Evolutionary conservation across 2,329 filamentous ascomycete species (phyloP).

Genomic region (Volutella citrinella): DNA sequence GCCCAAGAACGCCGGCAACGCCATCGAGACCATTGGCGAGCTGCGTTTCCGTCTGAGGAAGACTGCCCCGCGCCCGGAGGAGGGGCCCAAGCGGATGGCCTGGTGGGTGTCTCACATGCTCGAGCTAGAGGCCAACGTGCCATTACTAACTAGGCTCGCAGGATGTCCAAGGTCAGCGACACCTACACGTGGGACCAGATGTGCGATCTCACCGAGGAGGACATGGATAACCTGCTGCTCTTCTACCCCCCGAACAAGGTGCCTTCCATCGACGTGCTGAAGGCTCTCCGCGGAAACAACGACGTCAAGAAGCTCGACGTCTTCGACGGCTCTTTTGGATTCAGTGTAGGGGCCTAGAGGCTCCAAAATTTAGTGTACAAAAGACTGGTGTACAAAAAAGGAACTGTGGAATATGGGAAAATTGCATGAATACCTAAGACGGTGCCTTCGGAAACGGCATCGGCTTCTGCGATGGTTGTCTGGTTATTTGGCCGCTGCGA

Average conservation of each 20-base stretch:
- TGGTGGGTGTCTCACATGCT: constrained; percentile 63
- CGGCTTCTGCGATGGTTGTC: too few species aligned
- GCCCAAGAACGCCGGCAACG: constrained; percentile 76
- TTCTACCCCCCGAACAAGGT: constrained; percentile 63
- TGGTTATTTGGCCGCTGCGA: too few species aligned
- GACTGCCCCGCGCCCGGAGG: constrained; percentile 67
- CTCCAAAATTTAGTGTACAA: too few species aligned
- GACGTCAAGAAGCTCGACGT: constrained; percentile 47
- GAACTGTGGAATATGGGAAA: too few species aligned
- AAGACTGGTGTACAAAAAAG: too few species aligned
- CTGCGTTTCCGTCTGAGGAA: constrained; percentile 76
- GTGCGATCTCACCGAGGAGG: constrained; percentile 75
- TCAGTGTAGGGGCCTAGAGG: constrained; percentile 46
- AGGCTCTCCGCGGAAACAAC: constrained; percentile 48
- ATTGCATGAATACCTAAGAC: too few species aligned
- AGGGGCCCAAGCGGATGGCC: constrained; percentile 84
- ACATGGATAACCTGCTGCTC: constrained; percentile 79
- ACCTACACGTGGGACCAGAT: constrained; percentile 82
- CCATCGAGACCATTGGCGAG: constrained; percentile 79
- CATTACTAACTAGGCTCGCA: too few species aligned
- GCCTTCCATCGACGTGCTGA: constrained; percentile 53
- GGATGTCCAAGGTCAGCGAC: constrained; percentile 92
- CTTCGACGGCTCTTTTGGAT: constrained; percentile 59
- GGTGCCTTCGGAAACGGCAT: too few species aligned
- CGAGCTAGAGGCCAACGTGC: too few species aligned